Conservation (phyloP, 768 basidiomycete species). For the Rhodosporidiobolus odoratus region DNA sequence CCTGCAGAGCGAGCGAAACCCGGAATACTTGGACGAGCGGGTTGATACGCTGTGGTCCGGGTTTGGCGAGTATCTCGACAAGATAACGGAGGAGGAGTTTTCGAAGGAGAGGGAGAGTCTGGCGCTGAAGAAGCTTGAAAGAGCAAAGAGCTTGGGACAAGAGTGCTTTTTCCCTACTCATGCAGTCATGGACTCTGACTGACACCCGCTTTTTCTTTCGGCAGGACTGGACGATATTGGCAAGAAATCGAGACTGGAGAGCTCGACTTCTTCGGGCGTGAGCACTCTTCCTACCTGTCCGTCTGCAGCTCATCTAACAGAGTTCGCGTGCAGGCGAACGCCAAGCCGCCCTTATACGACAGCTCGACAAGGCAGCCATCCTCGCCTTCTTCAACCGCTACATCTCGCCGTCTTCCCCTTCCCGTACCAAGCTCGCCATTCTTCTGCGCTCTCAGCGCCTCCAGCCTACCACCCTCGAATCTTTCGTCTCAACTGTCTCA, state of each 20-base stretch:
- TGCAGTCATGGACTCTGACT: conserved; percentile 75
- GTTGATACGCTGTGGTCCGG: conserved; percentile 71
- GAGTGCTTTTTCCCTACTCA: conserved; percentile 52
- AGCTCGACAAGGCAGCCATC: conserved; percentile 69
- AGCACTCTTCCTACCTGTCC: conserved; percentile 52
- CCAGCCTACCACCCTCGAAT: conserved; percentile 11
- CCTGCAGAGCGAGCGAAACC: conserved; percentile 78
- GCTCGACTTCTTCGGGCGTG: conserved; percentile 79
- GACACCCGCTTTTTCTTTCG: conserved; percentile 63
- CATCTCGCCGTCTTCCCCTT: conserved; percentile 61
- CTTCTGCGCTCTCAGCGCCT: conserved; percentile 70
- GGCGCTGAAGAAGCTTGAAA: conserved; percentile 74
- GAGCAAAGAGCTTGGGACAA: conserved; percentile 76
- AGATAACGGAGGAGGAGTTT: conserved; percentile 68
- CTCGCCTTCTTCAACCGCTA: conserved; percentile 61
- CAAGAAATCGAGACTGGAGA: conserved; percentile 68
- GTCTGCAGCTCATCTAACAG: conserved; percentile 68
- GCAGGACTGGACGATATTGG: conserved; percentile 66
- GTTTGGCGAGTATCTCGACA: conserved; percentile 63
- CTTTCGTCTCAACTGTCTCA: background rate
- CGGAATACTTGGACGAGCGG: conserved; percentile 77
- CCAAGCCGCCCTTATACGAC: conserved; percentile 63
- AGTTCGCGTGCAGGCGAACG: conserved; percentile 72
- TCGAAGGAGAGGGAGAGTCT: conserved; percentile 76
- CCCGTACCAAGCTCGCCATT: conserved; percentile 75